These are phyloP conservation scores for Lactarius akahatsu DNA, from an alignment of 768 basidiomycete genomes.

Conservation along the genomic window DNA sequence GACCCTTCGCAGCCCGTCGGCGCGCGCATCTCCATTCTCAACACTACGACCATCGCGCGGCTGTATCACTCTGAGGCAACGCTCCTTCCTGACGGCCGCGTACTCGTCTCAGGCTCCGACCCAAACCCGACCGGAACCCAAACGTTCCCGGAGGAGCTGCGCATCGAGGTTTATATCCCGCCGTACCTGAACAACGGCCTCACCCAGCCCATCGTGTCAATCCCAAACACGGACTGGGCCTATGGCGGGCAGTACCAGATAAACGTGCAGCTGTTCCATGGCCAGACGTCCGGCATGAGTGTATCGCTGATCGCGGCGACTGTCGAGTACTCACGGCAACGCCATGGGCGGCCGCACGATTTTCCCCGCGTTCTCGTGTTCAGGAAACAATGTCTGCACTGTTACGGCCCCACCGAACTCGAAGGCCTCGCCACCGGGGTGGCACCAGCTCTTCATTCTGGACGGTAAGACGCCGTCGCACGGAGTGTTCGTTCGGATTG, in stretches of 20 bases:
- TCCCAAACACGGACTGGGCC: conserved; percentile 61
- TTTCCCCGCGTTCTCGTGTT: conserved; percentile 70
- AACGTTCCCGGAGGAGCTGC: conserved; percentile 70
- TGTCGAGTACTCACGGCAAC: conserved; percentile 77
- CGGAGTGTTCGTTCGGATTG: conserved; percentile 74
- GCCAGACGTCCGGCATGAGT: conserved; percentile 49
- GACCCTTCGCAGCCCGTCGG: conserved; percentile 60
- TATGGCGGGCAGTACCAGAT: conserved; percentile 57
- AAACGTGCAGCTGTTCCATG: conserved; percentile 42
- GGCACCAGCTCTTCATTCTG: conserved; percentile 73
- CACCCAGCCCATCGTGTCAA: conserved; percentile 61
- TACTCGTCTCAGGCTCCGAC: conserved; percentile 76
- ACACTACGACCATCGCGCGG: conserved; percentile 69
- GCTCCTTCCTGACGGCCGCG: conserved; percentile 70
- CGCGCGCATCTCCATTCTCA: conserved; percentile 64
- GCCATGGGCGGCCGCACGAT: conserved; percentile 69
- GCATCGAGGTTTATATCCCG: conserved; percentile 80
- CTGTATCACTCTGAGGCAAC: conserved; percentile 78
- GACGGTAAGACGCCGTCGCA: conserved; percentile 78
- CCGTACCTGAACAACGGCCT: conserved; percentile 73
- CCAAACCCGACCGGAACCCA: conserved; percentile 48
- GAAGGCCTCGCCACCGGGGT: conserved; percentile 67
- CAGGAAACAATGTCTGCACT: conserved; percentile 63
- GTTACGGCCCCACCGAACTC: conserved; percentile 76
- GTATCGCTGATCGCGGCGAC: conserved; percentile 70